These are phyloP conservation scores for Encephalitozoon intestinalis DNA, from an alignment of 371 early-diverging fungal genomes.

Conservation along the genomic window DNA sequence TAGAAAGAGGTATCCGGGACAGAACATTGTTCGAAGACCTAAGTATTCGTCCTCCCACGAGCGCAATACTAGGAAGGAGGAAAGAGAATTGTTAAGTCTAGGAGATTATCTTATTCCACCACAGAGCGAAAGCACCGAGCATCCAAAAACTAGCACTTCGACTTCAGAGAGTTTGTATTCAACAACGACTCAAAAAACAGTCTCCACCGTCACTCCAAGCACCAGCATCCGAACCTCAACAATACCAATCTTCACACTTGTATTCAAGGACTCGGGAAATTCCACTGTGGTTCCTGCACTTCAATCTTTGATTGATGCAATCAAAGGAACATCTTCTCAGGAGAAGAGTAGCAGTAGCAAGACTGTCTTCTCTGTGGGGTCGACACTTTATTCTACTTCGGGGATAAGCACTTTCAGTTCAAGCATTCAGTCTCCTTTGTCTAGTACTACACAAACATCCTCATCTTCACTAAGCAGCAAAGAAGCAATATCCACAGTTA, in stretches of 20 bases:
- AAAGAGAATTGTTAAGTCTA: neutral
- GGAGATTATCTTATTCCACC: constrained; percentile 1
- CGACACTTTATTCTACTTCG: neutral
- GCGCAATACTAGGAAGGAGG: neutral
- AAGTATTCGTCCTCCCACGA: neutral
- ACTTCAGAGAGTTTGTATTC: neutral
- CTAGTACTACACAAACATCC: neutral
- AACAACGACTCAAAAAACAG: neutral
- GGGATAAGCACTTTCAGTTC: neutral
- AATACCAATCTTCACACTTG: neutral
- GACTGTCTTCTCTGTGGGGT: neutral
- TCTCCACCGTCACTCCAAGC: neutral
- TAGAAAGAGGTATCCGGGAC: neutral
- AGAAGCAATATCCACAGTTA: neutral
- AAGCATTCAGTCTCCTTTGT: neutral
- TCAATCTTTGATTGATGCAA: neutral
- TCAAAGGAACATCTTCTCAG: neutral
- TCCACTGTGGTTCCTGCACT: neutral
- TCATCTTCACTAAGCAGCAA: neutral
- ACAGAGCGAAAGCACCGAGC: neutral
- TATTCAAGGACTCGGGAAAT: neutral
- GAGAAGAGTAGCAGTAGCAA: neutral
- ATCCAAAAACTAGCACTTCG: neutral
- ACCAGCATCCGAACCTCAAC: neutral
- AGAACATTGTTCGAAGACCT: neutral